These are phyloP conservation scores for Flueggea neowawraea DNA, from an alignment of 441 rosid genomes.

Conservation along the genomic window DNA sequence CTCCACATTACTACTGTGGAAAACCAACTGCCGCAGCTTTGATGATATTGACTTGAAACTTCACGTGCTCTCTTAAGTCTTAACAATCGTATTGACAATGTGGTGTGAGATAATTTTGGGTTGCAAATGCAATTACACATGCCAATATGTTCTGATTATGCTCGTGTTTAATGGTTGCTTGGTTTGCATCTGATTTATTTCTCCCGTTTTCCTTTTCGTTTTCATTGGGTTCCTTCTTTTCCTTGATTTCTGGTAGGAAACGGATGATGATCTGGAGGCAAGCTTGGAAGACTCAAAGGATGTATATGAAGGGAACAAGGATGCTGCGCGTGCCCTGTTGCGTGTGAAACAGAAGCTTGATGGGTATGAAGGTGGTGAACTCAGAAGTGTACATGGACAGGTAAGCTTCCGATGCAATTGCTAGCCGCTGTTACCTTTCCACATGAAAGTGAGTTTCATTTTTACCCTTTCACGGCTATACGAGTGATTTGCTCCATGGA, in stretches of 20 bases:
- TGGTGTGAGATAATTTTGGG: too few relatives aligned
- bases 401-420: conserved; percentile 28
- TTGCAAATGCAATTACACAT: too few relatives aligned
- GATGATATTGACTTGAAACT: too few relatives aligned
- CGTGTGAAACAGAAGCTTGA: conserved; percentile 97
- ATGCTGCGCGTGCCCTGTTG: conserved; percentile 92
- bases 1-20: too few relatives aligned
- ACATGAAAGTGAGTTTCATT: too few relatives aligned
- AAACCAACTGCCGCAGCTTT: too few relatives aligned
- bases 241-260: conserved; percentile 45
- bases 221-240: neutral
- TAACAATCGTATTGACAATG: too few relatives aligned
- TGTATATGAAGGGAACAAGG: conserved; percentile 89
- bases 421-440: neutral
- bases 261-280: conserved; percentile 60
- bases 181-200: too few relatives aligned
- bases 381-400: conserved; percentile 97
- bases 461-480: conserved; percentile 3
- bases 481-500: too few relatives aligned
- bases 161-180: too few relatives aligned
- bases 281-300: conserved; percentile 69
- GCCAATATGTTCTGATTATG: too few relatives aligned
- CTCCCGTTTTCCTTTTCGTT: neutral
- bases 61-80: too few relatives aligned
- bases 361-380: conserved; percentile 98